Conservation (phyloP, 1,284 basidiomycete species). For the Leucoagaricus sp. region DNA sequence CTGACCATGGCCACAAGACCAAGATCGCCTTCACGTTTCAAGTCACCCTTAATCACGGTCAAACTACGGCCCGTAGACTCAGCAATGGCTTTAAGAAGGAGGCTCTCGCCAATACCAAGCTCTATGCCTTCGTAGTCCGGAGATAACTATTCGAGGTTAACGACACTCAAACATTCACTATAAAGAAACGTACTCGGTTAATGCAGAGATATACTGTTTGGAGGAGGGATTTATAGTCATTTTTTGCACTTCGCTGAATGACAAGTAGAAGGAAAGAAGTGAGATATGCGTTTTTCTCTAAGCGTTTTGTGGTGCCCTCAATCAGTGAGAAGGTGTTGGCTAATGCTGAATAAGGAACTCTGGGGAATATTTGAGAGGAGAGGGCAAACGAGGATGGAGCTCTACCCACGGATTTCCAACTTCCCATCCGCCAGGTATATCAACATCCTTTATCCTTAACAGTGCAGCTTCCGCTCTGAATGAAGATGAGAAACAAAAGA, state of each 20-base stretch:
- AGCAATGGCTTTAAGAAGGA: conserved; percentile 94
- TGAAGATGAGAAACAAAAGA: not conserved
- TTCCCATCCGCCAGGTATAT: conserved; percentile 87
- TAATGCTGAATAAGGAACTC: conserved; percentile 93
- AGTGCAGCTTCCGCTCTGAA: conserved; percentile 72
- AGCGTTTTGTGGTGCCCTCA: conserved; percentile 93
- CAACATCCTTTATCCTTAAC: conserved; percentile 67
- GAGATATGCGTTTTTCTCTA: conserved; percentile 90
- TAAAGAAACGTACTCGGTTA: conserved; percentile 71
- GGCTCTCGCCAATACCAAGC: conserved; percentile 94
- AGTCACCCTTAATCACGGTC: conserved; percentile 85
- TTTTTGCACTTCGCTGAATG: conserved; percentile 78
- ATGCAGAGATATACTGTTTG: conserved; percentile 96
- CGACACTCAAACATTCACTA: not conserved
- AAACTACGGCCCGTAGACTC: conserved; percentile 91
- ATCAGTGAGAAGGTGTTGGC: conserved; percentile 89
- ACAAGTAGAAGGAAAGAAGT: conserved; percentile 90
- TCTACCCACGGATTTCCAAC: conserved; percentile 75
- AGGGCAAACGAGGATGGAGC: not conserved
- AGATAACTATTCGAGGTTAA: conserved; percentile 60
- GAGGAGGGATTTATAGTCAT: conserved; percentile 72
- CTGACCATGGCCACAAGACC: conserved; percentile 92
- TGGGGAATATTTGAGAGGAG: conserved; percentile 30
- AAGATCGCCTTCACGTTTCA: conserved; percentile 93
- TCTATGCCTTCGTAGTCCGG: conserved; percentile 97